phyloP scores from a whole-genome alignment of 2,329 filamentous ascomycete species.

The Penicillium sp. region DNA sequence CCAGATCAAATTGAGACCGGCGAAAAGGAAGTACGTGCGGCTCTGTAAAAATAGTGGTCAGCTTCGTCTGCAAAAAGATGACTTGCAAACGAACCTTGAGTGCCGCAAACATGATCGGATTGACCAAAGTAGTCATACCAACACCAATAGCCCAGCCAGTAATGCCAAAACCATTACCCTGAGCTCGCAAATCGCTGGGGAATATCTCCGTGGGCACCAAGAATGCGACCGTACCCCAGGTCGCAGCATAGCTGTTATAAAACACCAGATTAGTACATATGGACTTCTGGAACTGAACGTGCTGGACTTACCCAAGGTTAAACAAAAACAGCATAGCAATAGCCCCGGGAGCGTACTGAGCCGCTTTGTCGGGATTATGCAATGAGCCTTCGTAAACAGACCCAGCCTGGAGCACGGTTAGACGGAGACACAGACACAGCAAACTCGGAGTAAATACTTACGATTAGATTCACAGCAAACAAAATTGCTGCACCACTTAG shows the following conservation, averaged over 20 bases:
- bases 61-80: background rate
- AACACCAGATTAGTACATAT: background rate
- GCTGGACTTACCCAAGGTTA: conserved; percentile 23
- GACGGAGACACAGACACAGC: background rate
- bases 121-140: conserved; percentile 55
- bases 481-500: conserved; percentile 42
- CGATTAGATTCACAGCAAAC: conserved; percentile 45
- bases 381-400: conserved; percentile 45
- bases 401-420: conserved; percentile 33
- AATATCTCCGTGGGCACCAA: conserved; percentile 57
- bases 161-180: conserved; percentile 60
- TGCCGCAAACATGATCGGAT: conserved; percentile 44
- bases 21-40: conserved; percentile 54
- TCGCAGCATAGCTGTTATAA: conserved; percentile 44
- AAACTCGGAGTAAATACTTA: conserved; percentile 10
- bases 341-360: conserved; percentile 45
- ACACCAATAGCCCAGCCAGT: conserved; percentile 60
- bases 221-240: conserved; percentile 54
- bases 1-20: conserved; percentile 51
- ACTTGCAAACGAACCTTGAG: conserved; percentile 12
- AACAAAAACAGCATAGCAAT: conserved; percentile 50
- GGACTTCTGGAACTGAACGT: background rate
- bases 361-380: conserved; percentile 35
- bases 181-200: conserved; percentile 56
- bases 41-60: conserved; percentile 25